Percentiles rank a stretch among this genome's conserved stretches.
Evolutionary conservation across 2,329 filamentous ascomycete species (phyloP).

Genomic region (Orbilia oligospora): DNA sequence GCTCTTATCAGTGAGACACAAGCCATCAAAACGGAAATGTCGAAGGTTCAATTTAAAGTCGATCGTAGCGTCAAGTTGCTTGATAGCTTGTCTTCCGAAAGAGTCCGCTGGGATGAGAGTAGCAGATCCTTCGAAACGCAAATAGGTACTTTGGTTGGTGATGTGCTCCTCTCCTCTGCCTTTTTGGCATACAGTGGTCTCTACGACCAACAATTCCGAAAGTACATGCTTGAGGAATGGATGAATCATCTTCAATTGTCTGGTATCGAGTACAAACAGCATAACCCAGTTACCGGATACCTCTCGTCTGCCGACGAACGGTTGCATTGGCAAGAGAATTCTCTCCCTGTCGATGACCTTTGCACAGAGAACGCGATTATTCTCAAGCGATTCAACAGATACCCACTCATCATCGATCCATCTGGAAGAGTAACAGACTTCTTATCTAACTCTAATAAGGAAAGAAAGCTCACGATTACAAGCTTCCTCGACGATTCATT

Average conservation of each 20-base stretch:
- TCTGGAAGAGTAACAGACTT: constrained; percentile 96
- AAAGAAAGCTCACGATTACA: constrained; percentile 92
- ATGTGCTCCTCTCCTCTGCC: constrained; percentile 94
- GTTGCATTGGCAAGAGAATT: constrained; percentile 93
- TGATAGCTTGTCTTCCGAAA: constrained; percentile 94
- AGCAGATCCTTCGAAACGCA: constrained; percentile 99
- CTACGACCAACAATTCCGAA: constrained; percentile 98
- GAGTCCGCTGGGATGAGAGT: constrained; percentile 93
- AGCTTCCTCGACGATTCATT: constrained; percentile 99
- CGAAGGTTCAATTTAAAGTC: constrained; percentile 96
- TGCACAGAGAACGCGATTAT: constrained; percentile 99
- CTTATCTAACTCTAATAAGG: constrained; percentile 92
- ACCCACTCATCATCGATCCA: constrained; percentile 97
- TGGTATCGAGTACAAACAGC: constrained; percentile 92
- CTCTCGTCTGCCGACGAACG: constrained; percentile 96
- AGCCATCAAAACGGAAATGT: constrained; percentile 97
- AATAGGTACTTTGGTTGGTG: constrained; percentile 94
- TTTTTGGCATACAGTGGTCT: constrained; percentile 97
- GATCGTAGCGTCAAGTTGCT: constrained; percentile 94
- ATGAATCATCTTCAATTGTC: constrained; percentile 91
- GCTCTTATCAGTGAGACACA: constrained; percentile 96
- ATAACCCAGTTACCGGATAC: constrained; percentile 96
- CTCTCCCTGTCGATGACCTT: constrained; percentile 92
- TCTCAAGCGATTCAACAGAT: constrained; percentile 96
- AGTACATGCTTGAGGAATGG: constrained; percentile 98